A percentile compares a stretch with the other conserved stretches of the same genome.
Conservation (phyloP, 2,329 filamentous ascomycete genomes). For the Penicillium sumatraense region DNA sequence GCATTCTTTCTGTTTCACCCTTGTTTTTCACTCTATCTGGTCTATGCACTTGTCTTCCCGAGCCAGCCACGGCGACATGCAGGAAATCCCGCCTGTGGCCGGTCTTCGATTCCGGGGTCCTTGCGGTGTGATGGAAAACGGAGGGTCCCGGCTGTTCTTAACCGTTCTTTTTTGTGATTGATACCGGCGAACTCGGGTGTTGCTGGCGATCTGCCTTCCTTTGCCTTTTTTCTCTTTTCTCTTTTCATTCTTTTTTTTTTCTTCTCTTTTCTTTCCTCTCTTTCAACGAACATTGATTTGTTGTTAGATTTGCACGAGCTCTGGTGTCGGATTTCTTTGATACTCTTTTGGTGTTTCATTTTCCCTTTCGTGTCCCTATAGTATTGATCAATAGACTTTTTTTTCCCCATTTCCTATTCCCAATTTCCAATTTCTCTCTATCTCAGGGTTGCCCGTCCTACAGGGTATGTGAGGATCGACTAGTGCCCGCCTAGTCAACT, state of each 20-base stretch:
- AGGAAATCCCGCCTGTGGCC: slow-evolving; percentile 38
- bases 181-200: slow-evolving; percentile 8
- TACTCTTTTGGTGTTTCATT: slow-evolving; percentile 12
- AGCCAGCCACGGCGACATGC: slow-evolving; percentile 36
- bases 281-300: slow-evolving; percentile 26
- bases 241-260: slow-evolving; percentile 4
- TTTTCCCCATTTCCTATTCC: too few species aligned
- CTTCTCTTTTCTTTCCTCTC: not conserved
- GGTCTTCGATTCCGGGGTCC: slow-evolving; percentile 20
- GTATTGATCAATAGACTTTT: slow-evolving; percentile 27
- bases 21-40: not conserved
- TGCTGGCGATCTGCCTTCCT: slow-evolving; percentile 17
- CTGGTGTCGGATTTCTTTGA: slow-evolving; percentile 29
- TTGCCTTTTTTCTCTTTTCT: not conserved
- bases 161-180: slow-evolving; percentile 17
- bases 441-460: not conserved
- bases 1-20: not conserved
- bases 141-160: slow-evolving; percentile 15
- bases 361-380: slow-evolving; percentile 24
- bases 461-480: not conserved
- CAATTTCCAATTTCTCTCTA: too few species aligned
- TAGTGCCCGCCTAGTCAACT: too few species aligned
- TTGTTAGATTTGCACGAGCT: slow-evolving; percentile 33
- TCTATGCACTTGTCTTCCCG: slow-evolving; percentile 5
- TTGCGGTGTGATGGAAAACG: slow-evolving; percentile 12